Base-by-base conservation (phyloP, 345 rosid species). In the Erysimum cheiranthoides region DNA sequence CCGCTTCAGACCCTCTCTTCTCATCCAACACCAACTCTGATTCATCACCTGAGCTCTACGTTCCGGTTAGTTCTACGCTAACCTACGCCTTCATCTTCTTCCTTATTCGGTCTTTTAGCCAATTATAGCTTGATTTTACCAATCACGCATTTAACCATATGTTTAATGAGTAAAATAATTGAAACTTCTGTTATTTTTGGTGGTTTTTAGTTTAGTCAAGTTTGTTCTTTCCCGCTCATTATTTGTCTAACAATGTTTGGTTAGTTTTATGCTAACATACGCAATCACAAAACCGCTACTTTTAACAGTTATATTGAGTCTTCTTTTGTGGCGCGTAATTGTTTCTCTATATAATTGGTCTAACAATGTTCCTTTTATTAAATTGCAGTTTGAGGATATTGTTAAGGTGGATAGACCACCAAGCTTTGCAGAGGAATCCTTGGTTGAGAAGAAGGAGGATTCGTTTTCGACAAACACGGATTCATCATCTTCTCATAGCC, bases 361-460 rank as follows among this genome's bases (percentile, higher is more conserved):
- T 75, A 16, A 76, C 36, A 14, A 8, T 39, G 9, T 56, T 12
- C 51, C 2, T 40, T 8, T 61, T 6, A 5, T 14, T 74, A 47
- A 14, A 8, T 36, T 78, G 80, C 92, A 96, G 99, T 91, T 88
- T 65, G 99, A 91, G 50, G 97, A 96, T 76, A 96, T 93, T 84
- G 91, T 86, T 32, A 96, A 93, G 58, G 80, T 96, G 75, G 98
- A 95, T 31, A 87, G 87, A 90, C 83, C 92, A 47, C 77, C 96
- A 12, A 87, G 71, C 57, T 87, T 90, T 35, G 91, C 84, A 11
- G 94, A 93, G 72, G 98, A 90, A 74, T 86, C 98, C 13, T 81
- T 93, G 79, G 80, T 93, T 46, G 81, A 49, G 79, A 76, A 83
- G 46, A 82, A 83, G 54, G 85, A 82, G 39, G 85, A 78, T 17